These are phyloP conservation scores for Suillus subluteus DNA, from an alignment of 768 basidiomycete species.

Conservation along the genomic window DNA sequence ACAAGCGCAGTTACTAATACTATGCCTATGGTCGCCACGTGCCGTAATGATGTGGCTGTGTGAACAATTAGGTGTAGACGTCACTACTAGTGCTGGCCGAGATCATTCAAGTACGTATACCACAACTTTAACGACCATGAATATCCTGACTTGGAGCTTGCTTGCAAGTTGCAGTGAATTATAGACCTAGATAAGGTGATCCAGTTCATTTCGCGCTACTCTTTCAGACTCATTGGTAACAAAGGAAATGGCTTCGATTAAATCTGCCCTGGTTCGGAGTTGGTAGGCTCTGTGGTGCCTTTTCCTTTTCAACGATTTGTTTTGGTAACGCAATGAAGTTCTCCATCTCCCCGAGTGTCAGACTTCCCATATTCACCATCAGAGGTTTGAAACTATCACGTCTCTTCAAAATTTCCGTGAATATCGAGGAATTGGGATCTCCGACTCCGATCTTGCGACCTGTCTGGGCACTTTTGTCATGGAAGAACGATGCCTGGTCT, in stretches of 20 bases:
- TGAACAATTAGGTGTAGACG: too few relatives aligned
- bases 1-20: neutral
- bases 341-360: neutral
- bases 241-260: neutral
- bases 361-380: neutral
- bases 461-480: neutral
- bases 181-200: neutral
- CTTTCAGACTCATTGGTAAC: neutral
- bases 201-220: neutral
- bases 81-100: too few relatives aligned
- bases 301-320: neutral
- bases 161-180: neutral
- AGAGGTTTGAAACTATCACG: neutral
- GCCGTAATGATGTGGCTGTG: constrained; percentile 4
- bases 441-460: neutral
- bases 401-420: neutral
- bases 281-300: neutral
- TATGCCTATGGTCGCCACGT: constrained; percentile 2
- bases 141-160: neutral
- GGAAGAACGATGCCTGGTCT: neutral
- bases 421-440: neutral
- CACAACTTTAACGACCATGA: neutral
- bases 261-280: neutral
- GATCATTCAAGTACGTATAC: too few relatives aligned
- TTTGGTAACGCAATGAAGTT: neutral